Percentiles rank a stretch among this genome's conserved stretches.
Evolutionary conservation across 768 basidiomycete genomes (phyloP).

Genomic region (Phylloporus scabripes): DNA sequence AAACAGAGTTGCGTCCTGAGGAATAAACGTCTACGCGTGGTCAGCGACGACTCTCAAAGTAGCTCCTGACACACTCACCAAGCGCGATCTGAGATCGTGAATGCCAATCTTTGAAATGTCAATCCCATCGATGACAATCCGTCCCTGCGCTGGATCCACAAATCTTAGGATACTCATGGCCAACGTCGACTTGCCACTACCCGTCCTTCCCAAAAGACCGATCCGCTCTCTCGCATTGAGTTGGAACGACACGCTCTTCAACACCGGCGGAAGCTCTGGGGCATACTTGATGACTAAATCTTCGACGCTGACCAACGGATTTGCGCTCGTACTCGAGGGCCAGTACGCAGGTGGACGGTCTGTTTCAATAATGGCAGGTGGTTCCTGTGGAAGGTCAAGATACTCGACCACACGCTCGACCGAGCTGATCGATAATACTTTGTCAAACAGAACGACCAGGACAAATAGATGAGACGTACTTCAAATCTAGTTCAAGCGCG

Average conservation of each 20-base stretch:
- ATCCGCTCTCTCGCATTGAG: conserved; percentile 69
- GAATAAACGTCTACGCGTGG: conserved; percentile 62
- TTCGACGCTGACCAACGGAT: conserved; percentile 61
- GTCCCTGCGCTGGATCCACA: conserved; percentile 70
- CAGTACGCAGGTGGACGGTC: conserved; percentile 85
- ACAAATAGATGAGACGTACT: conserved; percentile 41
- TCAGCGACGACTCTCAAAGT: conserved; percentile 2
- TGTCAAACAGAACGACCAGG: conserved; percentile 2
- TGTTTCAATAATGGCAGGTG: conserved; percentile 67
- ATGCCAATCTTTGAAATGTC: conserved; percentile 84
- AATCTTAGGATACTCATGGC: conserved; percentile 86
- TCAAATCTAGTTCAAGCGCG: conserved; percentile 67
- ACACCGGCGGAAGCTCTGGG: conserved; percentile 75
- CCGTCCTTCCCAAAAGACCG: conserved; percentile 77
- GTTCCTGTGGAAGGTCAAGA: conserved; percentile 83
- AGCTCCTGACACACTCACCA: conserved; percentile 40
- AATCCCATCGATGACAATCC: conserved; percentile 80
- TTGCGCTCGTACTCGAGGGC: conserved; percentile 67
- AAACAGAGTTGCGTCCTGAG: conserved; percentile 72
- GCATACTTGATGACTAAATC: conserved; percentile 79
- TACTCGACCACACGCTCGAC: conserved; percentile 92
- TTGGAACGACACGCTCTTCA: conserved; percentile 70
- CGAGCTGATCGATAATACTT: conserved; percentile 42
- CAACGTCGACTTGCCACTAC: conserved; percentile 77
- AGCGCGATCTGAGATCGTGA: conserved; percentile 71